A percentile compares a stretch with the other conserved stretches of the same genome.
Evolutionary conservation across 495 filamentous ascomycete genomes (phyloP).

Genomic region (Cercophora samala): DNA sequence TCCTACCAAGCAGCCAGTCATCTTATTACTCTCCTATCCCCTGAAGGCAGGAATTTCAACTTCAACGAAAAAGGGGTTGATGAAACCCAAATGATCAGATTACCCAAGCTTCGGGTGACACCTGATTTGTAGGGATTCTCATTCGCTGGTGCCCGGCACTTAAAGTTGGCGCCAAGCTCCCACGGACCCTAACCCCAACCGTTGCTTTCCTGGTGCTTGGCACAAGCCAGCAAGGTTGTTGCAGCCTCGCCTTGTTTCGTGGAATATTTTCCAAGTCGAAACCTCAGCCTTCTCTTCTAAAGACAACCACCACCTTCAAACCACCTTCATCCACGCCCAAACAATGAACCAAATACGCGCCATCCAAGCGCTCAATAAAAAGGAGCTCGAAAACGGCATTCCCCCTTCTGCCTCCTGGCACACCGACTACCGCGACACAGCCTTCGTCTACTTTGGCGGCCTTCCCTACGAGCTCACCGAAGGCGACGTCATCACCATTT

Average conservation of each 20-base stretch:
- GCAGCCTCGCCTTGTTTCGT: constrained; percentile 7
- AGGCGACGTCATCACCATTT: constrained; percentile 93
- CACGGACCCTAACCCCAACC: not conserved
- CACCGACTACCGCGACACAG: constrained; percentile 93
- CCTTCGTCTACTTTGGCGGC: constrained; percentile 93
- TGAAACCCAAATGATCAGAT: not conserved
- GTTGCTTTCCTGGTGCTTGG: constrained; percentile 11
- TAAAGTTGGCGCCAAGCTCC: not conserved
- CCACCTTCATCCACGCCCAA: not conserved
- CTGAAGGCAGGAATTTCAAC: not conserved
- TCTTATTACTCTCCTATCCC: not conserved
- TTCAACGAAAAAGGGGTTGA: not conserved
- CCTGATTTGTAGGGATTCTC: not conserved
- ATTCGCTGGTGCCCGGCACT: not conserved
- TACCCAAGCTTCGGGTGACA: not conserved
- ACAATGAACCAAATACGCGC: constrained; percentile 89
- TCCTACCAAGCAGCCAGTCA: not conserved
- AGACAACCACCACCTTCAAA: not conserved
- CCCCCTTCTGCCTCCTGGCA: constrained; percentile 91
- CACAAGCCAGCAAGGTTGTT: constrained; percentile 2
- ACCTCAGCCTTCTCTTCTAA: constrained; percentile 15
- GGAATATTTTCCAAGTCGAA: not conserved
- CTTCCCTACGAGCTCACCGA: constrained; percentile 92
- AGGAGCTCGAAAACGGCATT: constrained; percentile 83
- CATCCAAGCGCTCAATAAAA: constrained; percentile 90